These are phyloP conservation scores for Globisporangium sylvaticum DNA, from an alignment of 352 stramenopile genomes.

Conservation along the genomic window DNA sequence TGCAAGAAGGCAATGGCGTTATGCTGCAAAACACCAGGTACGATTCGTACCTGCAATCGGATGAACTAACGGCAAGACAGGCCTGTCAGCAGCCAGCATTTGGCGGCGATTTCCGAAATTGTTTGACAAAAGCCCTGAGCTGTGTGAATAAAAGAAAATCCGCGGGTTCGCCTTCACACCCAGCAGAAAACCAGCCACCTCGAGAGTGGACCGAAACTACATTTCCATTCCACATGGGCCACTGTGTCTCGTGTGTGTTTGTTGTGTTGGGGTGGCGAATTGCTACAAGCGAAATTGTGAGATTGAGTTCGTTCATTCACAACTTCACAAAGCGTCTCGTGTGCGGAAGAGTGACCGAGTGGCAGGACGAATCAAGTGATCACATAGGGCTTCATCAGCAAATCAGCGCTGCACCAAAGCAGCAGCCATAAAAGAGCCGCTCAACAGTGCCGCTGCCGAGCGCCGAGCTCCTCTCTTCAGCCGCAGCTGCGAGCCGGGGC, in stretches of 20 bases:
- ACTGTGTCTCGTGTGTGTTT: background rate
- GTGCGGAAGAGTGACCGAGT: background rate
- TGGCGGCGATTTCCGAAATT: background rate
- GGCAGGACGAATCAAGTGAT: conserved; percentile 3
- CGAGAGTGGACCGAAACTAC: background rate
- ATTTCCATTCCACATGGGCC: background rate
- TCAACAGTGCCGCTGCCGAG: background rate
- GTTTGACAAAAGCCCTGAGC: background rate
- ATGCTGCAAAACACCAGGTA: background rate
- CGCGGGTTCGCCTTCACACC: background rate
- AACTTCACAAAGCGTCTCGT: background rate
- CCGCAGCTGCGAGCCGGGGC: background rate
- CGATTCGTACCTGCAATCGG: background rate
- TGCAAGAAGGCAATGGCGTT: background rate
- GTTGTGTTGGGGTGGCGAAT: background rate
- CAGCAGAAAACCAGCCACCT: background rate
- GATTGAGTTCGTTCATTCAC: background rate
- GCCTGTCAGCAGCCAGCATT: background rate
- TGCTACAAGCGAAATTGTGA: background rate
- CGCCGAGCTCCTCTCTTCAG: background rate
- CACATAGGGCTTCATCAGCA: background rate
- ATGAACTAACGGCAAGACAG: background rate
- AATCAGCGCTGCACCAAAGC: conserved; percentile 3
- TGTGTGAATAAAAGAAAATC: background rate
- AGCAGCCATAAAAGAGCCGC: background rate